phyloP scores from a whole-genome alignment of 2,329 filamentous ascomycete genomes.

The Trichoderma sp. region DNA sequence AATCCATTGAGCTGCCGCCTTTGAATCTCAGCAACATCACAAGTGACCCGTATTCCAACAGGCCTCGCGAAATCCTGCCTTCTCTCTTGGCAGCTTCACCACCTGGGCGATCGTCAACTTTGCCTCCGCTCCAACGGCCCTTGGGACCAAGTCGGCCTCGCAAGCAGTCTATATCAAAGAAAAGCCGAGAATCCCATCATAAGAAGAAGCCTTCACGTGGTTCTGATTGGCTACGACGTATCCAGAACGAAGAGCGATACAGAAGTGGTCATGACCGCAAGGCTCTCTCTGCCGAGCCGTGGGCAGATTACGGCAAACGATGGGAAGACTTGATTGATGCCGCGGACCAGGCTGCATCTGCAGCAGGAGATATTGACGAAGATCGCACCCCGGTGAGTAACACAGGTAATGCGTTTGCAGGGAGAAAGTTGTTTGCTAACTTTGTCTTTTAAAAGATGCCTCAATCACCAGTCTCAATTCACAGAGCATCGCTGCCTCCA shows the following conservation, averaged over 20 bases:
- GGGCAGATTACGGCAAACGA: slow-evolving; percentile 77
- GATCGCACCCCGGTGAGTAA: slow-evolving; percentile 80
- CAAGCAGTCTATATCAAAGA: slow-evolving; percentile 83
- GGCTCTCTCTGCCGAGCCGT: slow-evolving; percentile 81
- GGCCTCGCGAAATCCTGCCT: slow-evolving; percentile 73
- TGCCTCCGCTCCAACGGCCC: slow-evolving; percentile 77
- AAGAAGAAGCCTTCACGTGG: slow-evolving; percentile 66
- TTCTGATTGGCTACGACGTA: slow-evolving; percentile 61
- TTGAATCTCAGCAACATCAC: slow-evolving; percentile 63
- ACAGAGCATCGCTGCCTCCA: slow-evolving; percentile 61
- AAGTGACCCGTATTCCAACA: slow-evolving; percentile 67
- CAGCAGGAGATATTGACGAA: slow-evolving; percentile 86
- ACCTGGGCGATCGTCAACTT: slow-evolving; percentile 80
- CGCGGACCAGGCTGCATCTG: slow-evolving; percentile 69
- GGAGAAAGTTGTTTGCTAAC: background rate
- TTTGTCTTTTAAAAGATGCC: slow-evolving; percentile 48
- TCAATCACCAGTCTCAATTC: slow-evolving; percentile 63
- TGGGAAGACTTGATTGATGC: slow-evolving; percentile 98
- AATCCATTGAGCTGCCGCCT: slow-evolving; percentile 71
- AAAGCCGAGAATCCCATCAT: slow-evolving; percentile 70
- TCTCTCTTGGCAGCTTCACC: slow-evolving; percentile 81
- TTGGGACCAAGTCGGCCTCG: slow-evolving; percentile 70
- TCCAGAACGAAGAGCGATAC: slow-evolving; percentile 62
- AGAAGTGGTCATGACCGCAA: slow-evolving; percentile 73
- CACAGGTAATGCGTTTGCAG: background rate